Evolutionary conservation across 495 filamentous ascomycete species (phyloP), one percentile per base, ranked within the genome.

Genomic region (Geopyxis carbonaria): DNA sequence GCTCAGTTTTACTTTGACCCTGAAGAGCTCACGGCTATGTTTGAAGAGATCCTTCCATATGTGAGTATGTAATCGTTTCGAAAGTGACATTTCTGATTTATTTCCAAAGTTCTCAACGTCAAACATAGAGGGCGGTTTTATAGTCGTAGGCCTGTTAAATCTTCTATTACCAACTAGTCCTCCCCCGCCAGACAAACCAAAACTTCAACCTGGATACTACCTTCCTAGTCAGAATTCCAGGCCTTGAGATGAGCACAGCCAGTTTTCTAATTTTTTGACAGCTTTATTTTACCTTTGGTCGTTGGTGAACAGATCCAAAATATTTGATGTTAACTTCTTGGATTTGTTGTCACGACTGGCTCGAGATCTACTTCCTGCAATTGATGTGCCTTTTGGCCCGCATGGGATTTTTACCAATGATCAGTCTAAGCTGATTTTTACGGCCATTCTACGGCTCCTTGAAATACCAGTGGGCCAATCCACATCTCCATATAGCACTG

Each of bases 381-480:
- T 63, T 29, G 72, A 92, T 46, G 71, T 93, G 22, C 72, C 78
- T 2, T 94, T 93, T 53, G 74, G 74, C 1, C 75, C 87, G 53
- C 73, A 84, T 62, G 89, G 89, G 46, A 76, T 99, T 38, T 95
- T 83, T 58, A 91, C 79, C 10, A 73, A 76, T 42, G 87, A 94
- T 37, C 89, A 99, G 57, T 87, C 85, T 0, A 75, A 85, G 30
- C 66, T 91, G 32, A 80, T 95, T 42, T 95, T 94, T 58, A 95
- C 89, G 0, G 76, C 91, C 9, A 76, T 93, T 24, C 60, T 99
- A 7, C 67, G 89, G 31, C 60, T 99, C 36, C 70, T 93, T 31
- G 89, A 95, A 50, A 99, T 99, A 31, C 89, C 89, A 9, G 91
- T 99, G 13, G 89, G 91, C 4, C 91, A 95, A 57, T 80, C 87